A percentile compares a stretch with the other conserved stretches of the same genome.
Conservation (phyloP, 2,329 filamentous ascomycete genomes). For the Botrytis tulipae region DNA sequence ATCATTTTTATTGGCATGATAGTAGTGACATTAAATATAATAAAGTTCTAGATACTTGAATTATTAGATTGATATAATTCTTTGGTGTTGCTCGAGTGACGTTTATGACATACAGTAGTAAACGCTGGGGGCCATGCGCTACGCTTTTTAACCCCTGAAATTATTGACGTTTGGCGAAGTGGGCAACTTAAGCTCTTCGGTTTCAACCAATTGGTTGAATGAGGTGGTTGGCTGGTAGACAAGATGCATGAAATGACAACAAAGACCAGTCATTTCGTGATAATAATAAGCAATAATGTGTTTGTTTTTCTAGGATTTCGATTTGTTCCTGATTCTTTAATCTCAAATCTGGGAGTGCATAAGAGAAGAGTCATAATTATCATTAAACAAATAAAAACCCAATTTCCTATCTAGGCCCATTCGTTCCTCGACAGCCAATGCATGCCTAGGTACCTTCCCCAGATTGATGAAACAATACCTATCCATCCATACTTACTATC, state of each 20-base stretch:
- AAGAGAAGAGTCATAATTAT: background rate
- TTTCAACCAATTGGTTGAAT: background rate
- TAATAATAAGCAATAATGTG: constrained; percentile 4
- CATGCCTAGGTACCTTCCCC: constrained; percentile 32
- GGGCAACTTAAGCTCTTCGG: background rate
- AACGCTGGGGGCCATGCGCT: background rate
- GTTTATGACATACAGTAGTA: background rate
- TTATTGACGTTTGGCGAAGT: constrained; percentile 4
- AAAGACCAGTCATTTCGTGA: background rate
- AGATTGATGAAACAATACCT: constrained; percentile 34
- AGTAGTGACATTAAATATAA: background rate
- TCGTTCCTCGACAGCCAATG: constrained; percentile 26
- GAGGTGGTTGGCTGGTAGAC: constrained; percentile 14
- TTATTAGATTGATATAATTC: background rate
- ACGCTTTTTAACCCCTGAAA: background rate
- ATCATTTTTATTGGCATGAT: background rate
- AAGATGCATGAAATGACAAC: constrained; percentile 3
- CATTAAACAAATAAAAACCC: background rate
- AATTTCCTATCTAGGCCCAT: background rate
- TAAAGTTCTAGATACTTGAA: background rate
- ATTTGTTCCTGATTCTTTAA: background rate
- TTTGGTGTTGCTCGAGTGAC: background rate
- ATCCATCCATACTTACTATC: background rate
- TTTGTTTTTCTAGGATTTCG: background rate
- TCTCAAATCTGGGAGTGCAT: background rate